Evolutionary conservation across 1,284 basidiomycete genomes (phyloP), one percentile per base, ranked within the genome.

Genomic region (Cryptococcus neoformans): DNA sequence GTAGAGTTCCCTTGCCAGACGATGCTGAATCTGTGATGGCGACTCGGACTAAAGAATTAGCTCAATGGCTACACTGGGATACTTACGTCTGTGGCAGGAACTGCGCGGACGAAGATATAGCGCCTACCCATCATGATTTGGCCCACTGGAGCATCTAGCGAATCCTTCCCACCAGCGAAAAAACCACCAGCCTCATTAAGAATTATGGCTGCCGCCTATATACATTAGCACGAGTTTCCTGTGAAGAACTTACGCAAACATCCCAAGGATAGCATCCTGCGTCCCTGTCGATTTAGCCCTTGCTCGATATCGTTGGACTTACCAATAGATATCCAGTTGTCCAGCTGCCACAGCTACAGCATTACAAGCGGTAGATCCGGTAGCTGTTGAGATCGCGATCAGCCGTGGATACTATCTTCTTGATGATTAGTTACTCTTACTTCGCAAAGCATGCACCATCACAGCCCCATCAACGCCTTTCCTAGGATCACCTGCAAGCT

Each of bases 391-490:
- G 34, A 46, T 35, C 34, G n/a, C 0, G n/a, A 10, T 16, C 34
- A 44, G n/a, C 10, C 38, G 28, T 69, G 21, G 21, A 21, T 21
- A 21, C 21, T 21, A 21, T 21, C 21, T 21, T 21, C 21, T 21
- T 21, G 21, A 21, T 21, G 21, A 21, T 21, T 21, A 21, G 21
- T 21, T 21, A 21, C 21, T 21, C 21, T 57, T 50, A 73, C 71
- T 89, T 48, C 92, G 82, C 28, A 94, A 80, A 1, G 89, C 88
- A 72, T 95, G 92, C 1, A 84, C 87, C 89, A 97, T 94, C 57
- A 83, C 83, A 1, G 90, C 93, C 1, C 86, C 85, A n/a, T 80
- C 73, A 1, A 90, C 90, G 4, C 87, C 86, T 44, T 80, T 76
- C 17, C 65, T 78, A 0, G 85, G 82, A 66, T 96, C 86, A 1